Base-by-base conservation (phyloP, 129 eudicot species). In the Escallonia rubra region DNA sequence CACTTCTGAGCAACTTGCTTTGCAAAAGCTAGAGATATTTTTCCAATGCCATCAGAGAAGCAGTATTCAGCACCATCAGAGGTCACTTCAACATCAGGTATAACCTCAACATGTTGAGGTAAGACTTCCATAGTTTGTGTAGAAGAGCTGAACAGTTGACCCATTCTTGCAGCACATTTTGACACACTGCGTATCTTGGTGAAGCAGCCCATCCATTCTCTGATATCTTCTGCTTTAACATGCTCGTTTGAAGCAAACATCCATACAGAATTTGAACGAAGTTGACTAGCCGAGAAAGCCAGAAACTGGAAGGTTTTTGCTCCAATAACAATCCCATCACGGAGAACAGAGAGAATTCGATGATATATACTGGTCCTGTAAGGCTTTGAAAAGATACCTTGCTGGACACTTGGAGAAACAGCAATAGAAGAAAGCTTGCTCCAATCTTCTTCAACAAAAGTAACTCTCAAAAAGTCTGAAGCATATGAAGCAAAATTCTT, bases 401-500 rank as follows among this genome's bases (percentile, higher is more conserved):
- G 74, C 64, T 82, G 80, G 47, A 70, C 74, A 65, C 67, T 78
- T 13, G 80, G 51, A 11, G 95, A 89, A 67, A 93, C 78, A 7
- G 82, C 82, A 61, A 45, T 57, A 0, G 90, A 72, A 2, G 69
- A 69, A 70, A 93, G 92, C 71, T 80, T 84, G 56, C 99, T 80
- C 96, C 96, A 89, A 80, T 93, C 99, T 75, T 93, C 99, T 5
- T 93, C 99, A 23, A 93, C 98, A 72, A 93, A 93, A 39, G 99
- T 93, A 46, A 85, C 96, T 72, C 99, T 76, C 65, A 86, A 2
- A 57, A 93, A 93, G 69, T 93, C 96, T 1, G 90, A 86, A 62
- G 96, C 86, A 77, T 84, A 79, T 11, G 78, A 63, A 43, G 90
- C 72, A 77, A 86, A 93, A 72, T 89, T 85, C 79, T 89, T 89